Evolutionary conservation across 148 eudicot species (phyloP).

Genomic region (Beta vulgaris): DNA sequence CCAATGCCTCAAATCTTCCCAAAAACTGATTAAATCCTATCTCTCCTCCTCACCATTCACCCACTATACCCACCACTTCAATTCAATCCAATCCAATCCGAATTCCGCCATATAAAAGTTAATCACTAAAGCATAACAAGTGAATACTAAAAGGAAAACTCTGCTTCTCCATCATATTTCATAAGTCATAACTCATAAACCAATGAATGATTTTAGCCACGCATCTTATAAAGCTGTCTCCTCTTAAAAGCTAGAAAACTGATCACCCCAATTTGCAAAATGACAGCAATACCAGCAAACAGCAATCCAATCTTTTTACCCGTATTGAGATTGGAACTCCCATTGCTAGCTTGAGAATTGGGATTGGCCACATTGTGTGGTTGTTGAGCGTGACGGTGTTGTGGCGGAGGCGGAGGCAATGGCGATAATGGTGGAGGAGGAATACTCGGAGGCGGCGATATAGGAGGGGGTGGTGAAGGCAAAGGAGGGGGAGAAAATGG

Average conservation of each 20-base stretch:
- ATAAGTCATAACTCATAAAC: no score
- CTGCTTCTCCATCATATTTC: constrained; percentile 8
- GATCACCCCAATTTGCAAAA: constrained; percentile 64
- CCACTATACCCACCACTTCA: constrained; percentile 20
- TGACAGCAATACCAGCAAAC: constrained; percentile 53
- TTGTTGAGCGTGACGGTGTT: constrained; percentile 15
- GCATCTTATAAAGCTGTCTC: constrained; percentile 42
- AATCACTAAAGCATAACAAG: constrained; percentile 20
- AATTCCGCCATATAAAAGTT: constrained; percentile 17
- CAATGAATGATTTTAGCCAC: constrained; percentile 17
- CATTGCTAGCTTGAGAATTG: not conserved
- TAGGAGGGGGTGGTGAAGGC: constrained; percentile 5
- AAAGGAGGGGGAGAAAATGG: constrained; percentile 20
- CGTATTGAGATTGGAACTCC: constrained; percentile 29
- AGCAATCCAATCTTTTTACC: constrained; percentile 65
- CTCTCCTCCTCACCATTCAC: not conserved
- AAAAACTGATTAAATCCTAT: constrained; percentile 15
- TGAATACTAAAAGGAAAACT: not conserved
- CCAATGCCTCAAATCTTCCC: not conserved
- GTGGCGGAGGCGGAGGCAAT: constrained; percentile 19
- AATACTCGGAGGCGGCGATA: no score
- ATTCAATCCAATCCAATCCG: not conserved
- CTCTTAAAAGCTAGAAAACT: constrained; percentile 53
- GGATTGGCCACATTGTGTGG: not conserved
- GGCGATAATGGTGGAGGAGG: no score